Base-by-base conservation (phyloP, 331 rosid genomes). In the Arachis monticola region DNA sequence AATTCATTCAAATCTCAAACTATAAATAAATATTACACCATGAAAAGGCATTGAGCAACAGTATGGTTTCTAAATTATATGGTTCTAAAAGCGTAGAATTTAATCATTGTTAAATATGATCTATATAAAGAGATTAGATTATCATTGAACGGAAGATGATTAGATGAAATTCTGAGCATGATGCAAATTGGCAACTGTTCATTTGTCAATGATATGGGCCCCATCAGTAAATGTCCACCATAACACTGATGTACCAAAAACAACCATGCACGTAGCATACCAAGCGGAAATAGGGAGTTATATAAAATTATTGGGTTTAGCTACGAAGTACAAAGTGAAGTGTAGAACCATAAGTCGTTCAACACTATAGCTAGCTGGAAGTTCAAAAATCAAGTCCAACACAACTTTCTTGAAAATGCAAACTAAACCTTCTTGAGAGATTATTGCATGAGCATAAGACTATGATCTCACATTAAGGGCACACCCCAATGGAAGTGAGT, bases 61-160 rank as follows among this genome's bases (percentile, higher is more conserved):
- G 27, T 48, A 66, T 46, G 4, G 45, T 14, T 45, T 65, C 70
- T 45, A 14, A 48, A 48, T 48, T 48, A 48, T 8, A 12, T 50
- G 60, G 40, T 64, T 40, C 51, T 14, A 42, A 61, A 61, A 42
- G 69, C 10, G 41, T 64, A 41, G 31, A 51, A 64, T 67, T 67
- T 67, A 17, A 50, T 12, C 44, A 66, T 27, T 3, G 48, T 10
- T 46, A 10, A 10, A 27, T 5, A 22, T 12, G 10, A 6, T 27
- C 6, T 30, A 30, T 30, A 10, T 10, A 48, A n/a, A 67, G 60
- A 12, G 47, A 68, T 51, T 31, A 12, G 14, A 32, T 68, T 35
- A 35, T 50, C 45, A 7, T 51, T 12, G 4, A 32, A 60, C 1
- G 6, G 10, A 31, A 57, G 45, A 72, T 12, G 9, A 56, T 31